Evolutionary conservation across 2,329 filamentous ascomycete genomes (phyloP), one percentile per base, ranked within the genome.

Genomic region (Claviceps sp.): DNA sequence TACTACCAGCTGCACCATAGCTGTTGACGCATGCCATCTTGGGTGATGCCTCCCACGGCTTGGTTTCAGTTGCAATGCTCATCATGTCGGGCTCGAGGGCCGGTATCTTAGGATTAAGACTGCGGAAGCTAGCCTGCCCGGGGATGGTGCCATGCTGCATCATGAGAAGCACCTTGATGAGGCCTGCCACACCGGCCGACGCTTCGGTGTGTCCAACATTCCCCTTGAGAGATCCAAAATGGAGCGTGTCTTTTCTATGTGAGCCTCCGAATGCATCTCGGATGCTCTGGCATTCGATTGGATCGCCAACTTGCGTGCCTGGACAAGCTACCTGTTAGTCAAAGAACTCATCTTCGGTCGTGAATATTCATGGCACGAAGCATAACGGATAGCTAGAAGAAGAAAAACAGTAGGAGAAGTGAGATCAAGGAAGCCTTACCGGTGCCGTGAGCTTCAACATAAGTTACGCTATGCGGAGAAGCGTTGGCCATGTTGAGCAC

Each of bases 381-480:
- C 1, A 1, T 4, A 34, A 34, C 30, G 9, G 30, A 11, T 9
- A 34, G 9, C 30, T 34, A 9, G 8, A 30, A 37, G 16, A 34
- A 18, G 8, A 13, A 26, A 47, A 11, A 46, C 2, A 11, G 24
- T n/a, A 24, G 24, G 13, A 13, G 13, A 13, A 18, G 16, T 1
- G 6, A 45, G 24, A 16, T 9, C 9, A n/a, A 20, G 9, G 9
- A 20, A 37, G 26, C 9, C 26, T 9, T 47, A 43, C 88, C 88
- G 2, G 88, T 94, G 9, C 88, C 88, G 65, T 94, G 88, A 81
- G 91, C 88, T 67, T 94, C 88, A 9, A 47, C 44, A 47, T 47
- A 47, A 5, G 44, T 37, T 9, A 47, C 44, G 44, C 44, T 47
- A 30, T 47, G 44, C 14, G 44, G 44, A 34, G 44, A 34, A n/a